Evolutionary conservation across 176 grass and related monocot species (phyloP).

Genomic region (Juncus effusus): DNA sequence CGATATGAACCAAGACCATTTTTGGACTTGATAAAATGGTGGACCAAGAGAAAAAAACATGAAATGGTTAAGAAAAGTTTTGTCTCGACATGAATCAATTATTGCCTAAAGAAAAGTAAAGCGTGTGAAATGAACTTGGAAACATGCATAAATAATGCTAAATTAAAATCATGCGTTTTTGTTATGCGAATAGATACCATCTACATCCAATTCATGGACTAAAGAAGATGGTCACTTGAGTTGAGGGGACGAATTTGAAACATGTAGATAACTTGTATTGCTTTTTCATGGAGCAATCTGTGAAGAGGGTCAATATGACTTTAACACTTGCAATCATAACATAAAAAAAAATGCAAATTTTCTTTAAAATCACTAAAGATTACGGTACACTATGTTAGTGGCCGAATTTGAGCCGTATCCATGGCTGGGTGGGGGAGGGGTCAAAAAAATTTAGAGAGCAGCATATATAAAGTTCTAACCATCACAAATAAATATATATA

Average conservation of each 20-base stretch:
- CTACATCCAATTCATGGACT: neutral
- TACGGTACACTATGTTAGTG: too few relatives aligned
- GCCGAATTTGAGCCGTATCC: too few relatives aligned
- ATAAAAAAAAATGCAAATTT: neutral
- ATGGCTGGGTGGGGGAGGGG: too few relatives aligned
- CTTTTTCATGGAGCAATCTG: neutral
- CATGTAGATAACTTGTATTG: neutral
- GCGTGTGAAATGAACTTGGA: conserved; percentile 23
- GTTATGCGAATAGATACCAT: conserved; percentile 7
- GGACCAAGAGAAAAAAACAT: neutral
- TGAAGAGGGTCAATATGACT: conserved; percentile 1
- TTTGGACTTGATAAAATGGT: neutral
- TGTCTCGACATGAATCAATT: conserved; percentile 24
- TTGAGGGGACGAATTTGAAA: too few relatives aligned
- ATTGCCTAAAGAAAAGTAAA: conserved; percentile 23
- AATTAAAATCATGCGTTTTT: conserved; percentile 22
- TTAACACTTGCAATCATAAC: too few relatives aligned
- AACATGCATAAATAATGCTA: neutral
- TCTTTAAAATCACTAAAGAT: too few relatives aligned
- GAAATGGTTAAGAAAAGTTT: neutral
- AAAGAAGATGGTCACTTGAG: conserved; percentile 10
- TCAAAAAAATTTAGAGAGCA: too few relatives aligned
- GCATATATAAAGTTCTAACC: too few relatives aligned
- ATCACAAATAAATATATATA: too few relatives aligned
- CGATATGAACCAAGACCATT: too few relatives aligned